A percentile compares a stretch with the other conserved stretches of the same genome.
Conservation (phyloP, 805 yeast genomes). For the Lachancea dasiensis region DNA sequence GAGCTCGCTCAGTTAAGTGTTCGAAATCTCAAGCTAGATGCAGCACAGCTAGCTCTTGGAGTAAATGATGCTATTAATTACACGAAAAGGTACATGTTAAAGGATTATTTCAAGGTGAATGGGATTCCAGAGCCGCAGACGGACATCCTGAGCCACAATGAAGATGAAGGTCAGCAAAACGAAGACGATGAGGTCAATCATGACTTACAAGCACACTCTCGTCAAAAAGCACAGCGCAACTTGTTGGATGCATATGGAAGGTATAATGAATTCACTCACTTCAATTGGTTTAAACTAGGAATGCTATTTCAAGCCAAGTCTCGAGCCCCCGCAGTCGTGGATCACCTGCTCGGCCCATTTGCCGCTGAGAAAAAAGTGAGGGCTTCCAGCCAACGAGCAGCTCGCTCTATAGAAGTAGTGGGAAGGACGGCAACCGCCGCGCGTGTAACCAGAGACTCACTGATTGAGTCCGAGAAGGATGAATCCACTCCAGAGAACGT, state of each 20-base stretch:
- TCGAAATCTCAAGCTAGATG: slow-evolving; percentile 53
- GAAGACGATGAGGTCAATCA: too few relatives aligned
- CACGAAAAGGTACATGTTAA: slow-evolving; percentile 35
- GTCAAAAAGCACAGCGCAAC: too few relatives aligned
- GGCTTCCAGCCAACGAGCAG: slow-evolving; percentile 21
- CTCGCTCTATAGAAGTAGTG: slow-evolving; percentile 38
- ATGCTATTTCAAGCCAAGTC: slow-evolving; percentile 43
- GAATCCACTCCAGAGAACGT: slow-evolving; percentile 65
- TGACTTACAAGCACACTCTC: too few relatives aligned
- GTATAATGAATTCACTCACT: slow-evolving; percentile 37
- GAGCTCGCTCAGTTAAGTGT: slow-evolving; percentile 61
- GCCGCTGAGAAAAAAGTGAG: slow-evolving; percentile 48
- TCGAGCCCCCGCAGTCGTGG: slow-evolving; percentile 43
- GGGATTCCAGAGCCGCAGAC: slow-evolving; percentile 16
- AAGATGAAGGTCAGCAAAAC: neutral
- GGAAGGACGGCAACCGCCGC: slow-evolving; percentile 47
- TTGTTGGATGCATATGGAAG: slow-evolving; percentile 22
- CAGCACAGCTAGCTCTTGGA: slow-evolving; percentile 44
- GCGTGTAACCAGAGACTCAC: slow-evolving; percentile 45
- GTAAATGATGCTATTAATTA: slow-evolving; percentile 41
- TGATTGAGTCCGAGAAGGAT: slow-evolving; percentile 43
- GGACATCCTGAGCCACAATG: neutral
- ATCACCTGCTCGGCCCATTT: slow-evolving; percentile 68
- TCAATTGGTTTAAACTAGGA: slow-evolving; percentile 59
- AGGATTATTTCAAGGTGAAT: slow-evolving; percentile 24